Base-by-base conservation (phyloP, 768 basidiomycete genomes). In the Mrakia frigida region DNA sequence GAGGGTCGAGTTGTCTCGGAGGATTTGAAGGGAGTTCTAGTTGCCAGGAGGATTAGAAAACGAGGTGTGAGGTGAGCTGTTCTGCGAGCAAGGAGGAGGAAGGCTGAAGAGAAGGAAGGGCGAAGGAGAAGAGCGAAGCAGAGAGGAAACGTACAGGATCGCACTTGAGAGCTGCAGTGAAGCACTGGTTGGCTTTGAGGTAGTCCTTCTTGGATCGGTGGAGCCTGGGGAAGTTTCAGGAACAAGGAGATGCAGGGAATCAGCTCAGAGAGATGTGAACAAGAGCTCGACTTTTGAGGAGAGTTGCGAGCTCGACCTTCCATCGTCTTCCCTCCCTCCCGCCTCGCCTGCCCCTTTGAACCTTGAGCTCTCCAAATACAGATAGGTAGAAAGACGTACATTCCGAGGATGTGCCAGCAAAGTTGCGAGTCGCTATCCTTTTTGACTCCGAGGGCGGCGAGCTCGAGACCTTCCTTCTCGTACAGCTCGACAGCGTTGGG, bases 331-430 rank as follows among this genome's bases (percentile, higher is more conserved):
- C 65, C 70, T 71, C 46, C 43, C 6, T 70, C 21, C 39, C 21
- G 4, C 21, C 28, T 1, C 31, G 21, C n/a, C 14, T 0, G 6
- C 21, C 53, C 13, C 43, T 6, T 28, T 9, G 1, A 23, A 6
- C 70, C 23, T 4, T 35, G n/a, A 18, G 23, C 21, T 31, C 21
- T 43, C 0, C 6, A 43, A 16, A 18, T 25, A 7, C 6, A 41
- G 7, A 23, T 28, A 28, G 16, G 6, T 25, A 60, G 16, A 14
- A 52, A 31, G 41, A 50, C 73, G 46, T 7, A 74, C 75, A 99
- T 90, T 37, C 94, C 97, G 82, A 93, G 92, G 79, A 98, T 96
- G 84, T 99, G 97, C 95, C 97, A 98, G 82, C 90, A 91, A 82
- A 77, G 67, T 35, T 77, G 76, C 35, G 77, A 78, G 43, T 88